Conservation (phyloP, 202 grass and related monocot species). For the Panicum hallii region DNA sequence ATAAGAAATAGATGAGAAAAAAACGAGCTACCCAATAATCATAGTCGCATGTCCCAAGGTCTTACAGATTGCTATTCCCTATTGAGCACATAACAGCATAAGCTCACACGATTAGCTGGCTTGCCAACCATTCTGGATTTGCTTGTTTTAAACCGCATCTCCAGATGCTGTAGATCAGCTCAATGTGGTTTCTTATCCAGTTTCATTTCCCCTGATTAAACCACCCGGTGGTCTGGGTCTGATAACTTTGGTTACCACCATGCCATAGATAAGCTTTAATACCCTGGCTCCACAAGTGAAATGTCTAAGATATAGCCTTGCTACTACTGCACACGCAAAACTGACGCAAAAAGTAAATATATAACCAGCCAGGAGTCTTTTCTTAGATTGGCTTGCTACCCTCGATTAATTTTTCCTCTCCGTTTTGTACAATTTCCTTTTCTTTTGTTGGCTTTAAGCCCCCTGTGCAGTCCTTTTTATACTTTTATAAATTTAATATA, state of each 20-base stretch:
- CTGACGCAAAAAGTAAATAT: constrained; percentile 9
- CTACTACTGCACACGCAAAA: constrained; percentile 24
- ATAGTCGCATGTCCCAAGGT: neutral
- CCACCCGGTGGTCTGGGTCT: neutral
- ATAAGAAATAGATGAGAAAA: neutral
- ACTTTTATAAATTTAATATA: neutral
- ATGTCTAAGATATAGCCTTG: constrained; percentile 12
- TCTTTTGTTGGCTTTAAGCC: constrained; percentile 13
- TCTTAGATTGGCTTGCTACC: neutral
- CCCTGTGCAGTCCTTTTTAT: neutral
- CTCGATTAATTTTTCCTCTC: neutral
- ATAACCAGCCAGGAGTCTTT: neutral
- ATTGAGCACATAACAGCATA: neutral
- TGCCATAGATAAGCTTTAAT: neutral
- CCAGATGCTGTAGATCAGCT: neutral
- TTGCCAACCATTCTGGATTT: neutral
- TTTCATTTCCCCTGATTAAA: neutral
- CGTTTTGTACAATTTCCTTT: constrained; percentile 1
- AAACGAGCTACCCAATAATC: neutral
- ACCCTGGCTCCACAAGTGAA: neutral
- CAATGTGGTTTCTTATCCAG: neutral
- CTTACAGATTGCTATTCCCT: neutral
- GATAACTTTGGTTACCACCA: neutral
- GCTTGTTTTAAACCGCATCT: constrained; percentile 4
- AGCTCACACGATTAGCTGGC: neutral